phyloP scores from a whole-genome alignment of 192 early-diverging fungal species.

The Geranomyces variabilis region DNA sequence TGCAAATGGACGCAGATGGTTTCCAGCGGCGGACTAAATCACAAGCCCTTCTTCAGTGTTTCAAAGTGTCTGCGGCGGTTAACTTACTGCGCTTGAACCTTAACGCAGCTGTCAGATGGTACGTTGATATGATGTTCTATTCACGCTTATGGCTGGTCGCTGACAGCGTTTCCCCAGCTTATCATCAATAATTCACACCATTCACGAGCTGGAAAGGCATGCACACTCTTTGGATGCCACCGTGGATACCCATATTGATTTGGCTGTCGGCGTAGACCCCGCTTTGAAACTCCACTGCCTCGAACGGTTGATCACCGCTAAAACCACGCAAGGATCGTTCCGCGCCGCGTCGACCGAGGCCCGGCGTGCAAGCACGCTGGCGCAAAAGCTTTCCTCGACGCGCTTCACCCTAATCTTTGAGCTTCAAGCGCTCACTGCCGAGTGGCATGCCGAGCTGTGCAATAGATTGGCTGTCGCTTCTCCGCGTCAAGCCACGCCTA shows the following conservation, averaged over 20 bases:
- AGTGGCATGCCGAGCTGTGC: constrained; percentile 16
- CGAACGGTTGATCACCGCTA: constrained; percentile 1
- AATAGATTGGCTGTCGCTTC: not conserved
- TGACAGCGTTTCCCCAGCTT: not conserved
- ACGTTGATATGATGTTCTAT: not conserved
- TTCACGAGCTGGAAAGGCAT: not conserved
- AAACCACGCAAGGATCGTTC: not conserved
- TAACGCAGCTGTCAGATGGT: constrained; percentile 10
- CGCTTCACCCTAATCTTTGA: constrained; percentile 7
- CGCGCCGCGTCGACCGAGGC: constrained; percentile 7
- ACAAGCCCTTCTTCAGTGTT: not conserved
- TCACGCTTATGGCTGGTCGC: no score
- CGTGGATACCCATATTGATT: not conserved
- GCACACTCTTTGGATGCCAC: not conserved
- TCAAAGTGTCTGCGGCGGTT: not conserved
- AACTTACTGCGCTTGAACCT: constrained; percentile 12
- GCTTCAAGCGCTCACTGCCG: not conserved
- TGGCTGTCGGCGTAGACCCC: not conserved
- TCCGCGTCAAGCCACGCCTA: not conserved
- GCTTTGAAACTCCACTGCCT: not conserved
- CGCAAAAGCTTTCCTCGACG: not conserved
- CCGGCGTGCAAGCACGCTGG: not conserved
- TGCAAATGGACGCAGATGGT: not conserved
- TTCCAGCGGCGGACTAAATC: not conserved
- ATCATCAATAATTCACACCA: not conserved